Percentiles rank a stretch among this genome's conserved stretches.
phyloP scores from a whole-genome alignment of 73 alveolate genomes.

The Blepharisma stoltei region DNA sequence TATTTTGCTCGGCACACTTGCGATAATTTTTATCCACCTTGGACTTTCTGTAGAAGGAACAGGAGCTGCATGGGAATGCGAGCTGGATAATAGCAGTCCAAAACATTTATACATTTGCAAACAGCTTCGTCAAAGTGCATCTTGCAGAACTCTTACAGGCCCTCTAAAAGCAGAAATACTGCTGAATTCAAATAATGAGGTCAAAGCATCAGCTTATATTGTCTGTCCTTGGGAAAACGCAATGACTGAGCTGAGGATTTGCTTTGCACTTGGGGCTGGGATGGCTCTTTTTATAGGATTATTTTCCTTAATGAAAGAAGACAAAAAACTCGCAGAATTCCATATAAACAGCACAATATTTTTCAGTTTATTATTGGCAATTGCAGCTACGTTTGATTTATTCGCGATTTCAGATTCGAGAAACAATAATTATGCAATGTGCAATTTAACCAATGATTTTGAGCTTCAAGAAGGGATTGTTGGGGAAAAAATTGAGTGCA shows the following conservation, averaged over 20 bases:
- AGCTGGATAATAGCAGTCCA: neutral
- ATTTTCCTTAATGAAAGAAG: slow-evolving; percentile 14
- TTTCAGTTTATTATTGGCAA: slow-evolving; percentile 4
- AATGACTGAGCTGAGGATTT: slow-evolving; percentile 4
- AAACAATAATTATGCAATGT: neutral
- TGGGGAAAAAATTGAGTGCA: slow-evolving; percentile 20
- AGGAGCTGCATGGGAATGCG: slow-evolving; percentile 25
- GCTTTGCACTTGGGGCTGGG: neutral
- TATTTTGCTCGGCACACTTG: neutral
- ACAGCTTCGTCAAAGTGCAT: neutral
- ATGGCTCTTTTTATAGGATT: neutral
- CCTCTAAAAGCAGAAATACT: slow-evolving; percentile 5
- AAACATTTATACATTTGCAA: neutral
- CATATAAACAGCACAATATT: neutral
- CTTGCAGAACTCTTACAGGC: slow-evolving; percentile 17
- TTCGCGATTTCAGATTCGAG: neutral
- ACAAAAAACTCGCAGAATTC: slow-evolving; percentile 15
- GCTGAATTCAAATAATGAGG: neutral
- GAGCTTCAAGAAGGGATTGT: neutral
- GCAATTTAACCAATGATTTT: slow-evolving; percentile 12
- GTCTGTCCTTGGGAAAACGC: slow-evolving; percentile 28
- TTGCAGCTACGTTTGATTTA: slow-evolving; percentile 20
- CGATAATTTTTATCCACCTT: neutral
- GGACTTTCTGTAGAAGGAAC: neutral
- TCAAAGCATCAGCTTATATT: slow-evolving; percentile 19